phyloP scores from a whole-genome alignment of 208 protist genomes.

The Phytomonas sp. region DNA sequence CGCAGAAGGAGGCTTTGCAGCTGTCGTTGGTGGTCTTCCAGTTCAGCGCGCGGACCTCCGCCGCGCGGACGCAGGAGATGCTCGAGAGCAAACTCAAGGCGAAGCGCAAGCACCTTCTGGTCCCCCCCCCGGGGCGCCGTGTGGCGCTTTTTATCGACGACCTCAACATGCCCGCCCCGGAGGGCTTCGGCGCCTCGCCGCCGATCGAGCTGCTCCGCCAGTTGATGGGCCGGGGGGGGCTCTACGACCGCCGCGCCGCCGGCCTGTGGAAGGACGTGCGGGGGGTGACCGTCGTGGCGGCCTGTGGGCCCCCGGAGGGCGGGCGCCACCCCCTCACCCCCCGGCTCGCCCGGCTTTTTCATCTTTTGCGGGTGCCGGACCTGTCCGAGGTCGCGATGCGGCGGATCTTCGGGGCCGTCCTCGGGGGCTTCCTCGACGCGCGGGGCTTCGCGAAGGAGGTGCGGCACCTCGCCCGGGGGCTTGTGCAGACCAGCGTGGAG shows the following conservation, averaged over 20 bases:
- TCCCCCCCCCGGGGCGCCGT: conserved; percentile 87
- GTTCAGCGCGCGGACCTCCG: conserved; percentile 94
- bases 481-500: conserved; percentile 87
- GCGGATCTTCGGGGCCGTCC: conserved; percentile 92
- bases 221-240: conserved; percentile 93
- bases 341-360: conserved; percentile 92
- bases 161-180: conserved; percentile 96
- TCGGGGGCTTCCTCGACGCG: conserved; percentile 84
- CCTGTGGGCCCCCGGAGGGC: conserved; percentile 94
- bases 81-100: conserved; percentile 96
- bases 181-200: conserved; percentile 95
- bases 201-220: conserved; percentile 97
- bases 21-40: conserved; percentile 85
- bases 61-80: conserved; percentile 93
- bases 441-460: conserved; percentile 85
- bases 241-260: conserved; percentile 93
- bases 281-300: conserved; percentile 92
- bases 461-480: conserved; percentile 33
- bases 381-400: conserved; percentile 92
- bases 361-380: conserved; percentile 90
- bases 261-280: conserved; percentile 93
- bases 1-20: conserved; percentile 66
- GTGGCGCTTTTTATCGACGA: conserved; percentile 97
- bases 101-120: conserved; percentile 93
- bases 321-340: conserved; percentile 92